Conservation (phyloP, 1,139 yeast species). For the Blastobotrys illinoisensis region DNA sequence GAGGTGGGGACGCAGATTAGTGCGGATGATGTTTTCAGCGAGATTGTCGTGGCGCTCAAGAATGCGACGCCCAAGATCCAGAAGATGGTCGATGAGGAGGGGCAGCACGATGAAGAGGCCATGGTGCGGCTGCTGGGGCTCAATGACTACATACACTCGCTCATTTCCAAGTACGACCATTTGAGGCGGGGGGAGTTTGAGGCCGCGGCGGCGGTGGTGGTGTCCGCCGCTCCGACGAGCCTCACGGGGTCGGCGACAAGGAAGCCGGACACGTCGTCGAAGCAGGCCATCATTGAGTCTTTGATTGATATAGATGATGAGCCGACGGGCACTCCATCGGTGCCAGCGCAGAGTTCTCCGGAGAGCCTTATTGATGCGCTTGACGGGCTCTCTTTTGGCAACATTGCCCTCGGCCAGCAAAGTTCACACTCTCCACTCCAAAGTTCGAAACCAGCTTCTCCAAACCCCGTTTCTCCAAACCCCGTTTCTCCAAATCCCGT, state of each 20-base stretch:
- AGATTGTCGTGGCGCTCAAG: conserved; percentile 72
- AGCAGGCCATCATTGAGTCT: conserved; percentile 35
- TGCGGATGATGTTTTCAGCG: conserved; percentile 53
- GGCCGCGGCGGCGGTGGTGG: conserved; percentile 55
- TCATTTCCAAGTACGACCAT: conserved; percentile 61
- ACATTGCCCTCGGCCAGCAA: conserved; percentile 39
- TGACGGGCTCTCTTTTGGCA: conserved; percentile 53
- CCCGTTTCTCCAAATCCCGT: too few species aligned
- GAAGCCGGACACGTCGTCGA: conserved; percentile 36
- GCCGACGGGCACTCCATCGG: conserved; percentile 32
- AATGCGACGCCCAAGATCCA: conserved; percentile 84
- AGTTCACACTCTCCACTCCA: too few species aligned
- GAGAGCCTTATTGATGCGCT: conserved; percentile 65
- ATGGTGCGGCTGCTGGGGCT: conserved; percentile 61
- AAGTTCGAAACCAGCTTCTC: too few species aligned
- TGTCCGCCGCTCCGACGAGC: conserved; percentile 26
- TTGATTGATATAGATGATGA: conserved; percentile 81
- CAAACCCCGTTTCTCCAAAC: too few species aligned
- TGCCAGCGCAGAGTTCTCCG: conserved; percentile 35
- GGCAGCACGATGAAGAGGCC: conserved; percentile 47
- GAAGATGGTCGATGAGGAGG: conserved; percentile 73
- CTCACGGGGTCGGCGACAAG: conserved; percentile 35
- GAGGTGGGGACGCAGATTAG: conserved; percentile 42
- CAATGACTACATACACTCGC: conserved; percentile 70
- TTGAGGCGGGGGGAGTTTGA: conserved; percentile 60